Evolutionary conservation across 495 filamentous ascomycete genomes (phyloP).

Genomic region (Tuber borchii): DNA sequence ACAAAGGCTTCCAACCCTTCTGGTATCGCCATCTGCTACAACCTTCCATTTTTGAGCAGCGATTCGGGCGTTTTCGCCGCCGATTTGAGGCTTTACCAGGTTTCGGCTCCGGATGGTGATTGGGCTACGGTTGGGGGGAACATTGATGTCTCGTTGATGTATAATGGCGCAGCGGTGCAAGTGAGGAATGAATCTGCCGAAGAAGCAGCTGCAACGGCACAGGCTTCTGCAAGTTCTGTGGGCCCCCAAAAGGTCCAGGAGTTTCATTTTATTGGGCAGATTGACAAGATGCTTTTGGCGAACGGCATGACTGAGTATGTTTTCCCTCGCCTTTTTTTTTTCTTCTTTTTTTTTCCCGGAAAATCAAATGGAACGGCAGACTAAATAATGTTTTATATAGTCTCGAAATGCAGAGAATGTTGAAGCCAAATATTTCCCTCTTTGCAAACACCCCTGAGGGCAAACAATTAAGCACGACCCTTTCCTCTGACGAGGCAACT

Average conservation of each 20-base stretch:
- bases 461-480: slow-evolving; percentile 51
- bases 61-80: slow-evolving; percentile 61
- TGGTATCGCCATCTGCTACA: slow-evolving; percentile 73
- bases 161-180: slow-evolving; percentile 56
- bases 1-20: slow-evolving; percentile 55
- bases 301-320: slow-evolving; percentile 38
- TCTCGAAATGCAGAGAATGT: slow-evolving; percentile 51
- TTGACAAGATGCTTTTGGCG: slow-evolving; percentile 31
- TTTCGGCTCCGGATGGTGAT: slow-evolving; percentile 52
- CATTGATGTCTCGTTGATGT: slow-evolving; percentile 55
- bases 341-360: slow-evolving; percentile 6
- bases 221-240: slow-evolving; percentile 15
- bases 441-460: slow-evolving; percentile 48
- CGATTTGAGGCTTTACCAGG: slow-evolving; percentile 61
- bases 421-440: slow-evolving; percentile 59
- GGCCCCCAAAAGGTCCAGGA: slow-evolving; percentile 33
- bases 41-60: slow-evolving; percentile 58
- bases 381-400: slow-evolving; percentile 44
- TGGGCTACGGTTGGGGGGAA: slow-evolving; percentile 55
- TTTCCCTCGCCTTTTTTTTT: not conserved
- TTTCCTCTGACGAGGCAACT: slow-evolving; percentile 59
- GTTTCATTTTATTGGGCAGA: slow-evolving; percentile 42
- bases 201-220: slow-evolving; percentile 38
- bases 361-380: slow-evolving; percentile 23
- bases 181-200: slow-evolving; percentile 37